phyloP scores from a whole-genome alignment of 306 rosid species.

The Gillenia trifoliata region DNA sequence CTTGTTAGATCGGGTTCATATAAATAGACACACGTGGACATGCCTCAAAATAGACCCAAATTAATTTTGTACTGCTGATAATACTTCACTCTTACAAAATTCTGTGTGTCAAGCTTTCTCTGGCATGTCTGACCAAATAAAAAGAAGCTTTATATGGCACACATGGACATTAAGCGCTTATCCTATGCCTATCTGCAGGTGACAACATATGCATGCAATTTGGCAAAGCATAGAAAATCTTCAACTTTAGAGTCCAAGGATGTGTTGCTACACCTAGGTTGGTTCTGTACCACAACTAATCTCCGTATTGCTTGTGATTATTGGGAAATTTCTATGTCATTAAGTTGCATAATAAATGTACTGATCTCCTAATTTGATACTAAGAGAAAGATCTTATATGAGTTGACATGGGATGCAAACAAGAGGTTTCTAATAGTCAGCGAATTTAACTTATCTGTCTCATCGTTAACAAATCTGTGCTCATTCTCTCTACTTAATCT shows the following conservation, averaged over 20 bases:
- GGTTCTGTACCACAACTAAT: slow-evolving; percentile 23
- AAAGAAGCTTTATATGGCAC: neutral
- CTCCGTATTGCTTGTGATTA: neutral
- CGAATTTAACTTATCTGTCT: neutral
- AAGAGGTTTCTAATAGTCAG: neutral
- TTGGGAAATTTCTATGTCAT: slow-evolving; percentile 4
- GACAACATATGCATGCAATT: slow-evolving; percentile 76
- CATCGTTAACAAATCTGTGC: neutral
- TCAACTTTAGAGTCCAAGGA: slow-evolving; percentile 91
- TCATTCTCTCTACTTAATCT: neutral
- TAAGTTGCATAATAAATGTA: neutral
- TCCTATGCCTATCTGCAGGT: slow-evolving; percentile 40
- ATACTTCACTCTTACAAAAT: neutral
- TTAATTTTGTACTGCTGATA: neutral
- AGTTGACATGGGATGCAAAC: neutral
- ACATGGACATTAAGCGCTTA: neutral
- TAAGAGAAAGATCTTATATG: neutral
- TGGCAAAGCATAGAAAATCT: slow-evolving; percentile 97
- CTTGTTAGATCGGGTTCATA: neutral
- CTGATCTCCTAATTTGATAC: neutral
- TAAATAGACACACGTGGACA: neutral
- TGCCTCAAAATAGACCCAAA: neutral
- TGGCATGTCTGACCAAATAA: neutral
- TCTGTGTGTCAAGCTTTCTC: neutral
- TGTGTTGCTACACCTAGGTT: slow-evolving; percentile 88